phyloP scores from a whole-genome alignment of 306 rosid genomes.

The Cercis canadensis region DNA sequence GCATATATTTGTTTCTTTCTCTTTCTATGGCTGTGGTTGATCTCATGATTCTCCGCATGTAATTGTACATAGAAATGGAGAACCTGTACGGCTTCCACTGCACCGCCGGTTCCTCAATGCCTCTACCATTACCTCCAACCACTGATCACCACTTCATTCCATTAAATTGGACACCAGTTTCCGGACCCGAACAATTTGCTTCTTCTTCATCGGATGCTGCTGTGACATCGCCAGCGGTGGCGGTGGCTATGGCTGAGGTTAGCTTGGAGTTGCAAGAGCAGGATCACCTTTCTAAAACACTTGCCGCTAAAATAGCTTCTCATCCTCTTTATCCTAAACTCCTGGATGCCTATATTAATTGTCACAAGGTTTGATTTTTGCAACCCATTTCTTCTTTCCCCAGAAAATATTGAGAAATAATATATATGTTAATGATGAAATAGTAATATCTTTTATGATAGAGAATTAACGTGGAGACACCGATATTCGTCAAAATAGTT shows the following conservation, averaged over 20 bases:
- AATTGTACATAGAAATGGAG: constrained; percentile 44
- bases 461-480: too few relatives aligned
- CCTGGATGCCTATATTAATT: constrained; percentile 67
- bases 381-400: background rate
- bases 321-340: constrained; percentile 83
- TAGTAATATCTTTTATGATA: too few relatives aligned
- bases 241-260: constrained; percentile 27
- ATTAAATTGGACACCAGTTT: constrained; percentile 18
- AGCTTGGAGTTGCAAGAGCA: constrained; percentile 33
- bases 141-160: constrained; percentile 1
- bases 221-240: constrained; percentile 36
- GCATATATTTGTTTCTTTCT: background rate
- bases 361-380: constrained; percentile 63
- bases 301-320: constrained; percentile 63
- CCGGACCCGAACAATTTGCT: constrained; percentile 36
- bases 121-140: constrained; percentile 29
- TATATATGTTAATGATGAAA: too few relatives aligned
- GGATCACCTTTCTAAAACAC: constrained; percentile 41
- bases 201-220: constrained; percentile 47
- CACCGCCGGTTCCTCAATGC: constrained; percentile 29
- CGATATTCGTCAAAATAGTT: background rate
- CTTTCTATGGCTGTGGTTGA: background rate
- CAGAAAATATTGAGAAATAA: background rate
- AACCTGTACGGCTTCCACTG: constrained; percentile 42
- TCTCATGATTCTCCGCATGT: constrained; percentile 12